Conservation (phyloP, 495 filamentous ascomycete genomes). For the Penicillium pancosmium region DNA sequence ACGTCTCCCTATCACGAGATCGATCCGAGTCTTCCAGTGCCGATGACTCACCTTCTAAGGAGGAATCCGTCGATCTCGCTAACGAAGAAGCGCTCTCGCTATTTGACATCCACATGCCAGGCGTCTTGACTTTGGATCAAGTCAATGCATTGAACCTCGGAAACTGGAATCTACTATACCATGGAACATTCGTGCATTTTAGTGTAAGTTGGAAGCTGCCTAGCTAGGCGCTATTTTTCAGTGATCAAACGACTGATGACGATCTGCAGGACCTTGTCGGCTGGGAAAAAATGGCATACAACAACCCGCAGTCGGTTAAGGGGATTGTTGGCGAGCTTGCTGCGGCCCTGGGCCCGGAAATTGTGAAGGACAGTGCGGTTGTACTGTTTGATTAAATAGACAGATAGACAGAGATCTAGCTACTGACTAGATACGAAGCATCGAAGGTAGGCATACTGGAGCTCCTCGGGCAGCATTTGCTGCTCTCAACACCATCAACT, state of each 20-base stretch:
- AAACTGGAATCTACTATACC: conserved; percentile 51
- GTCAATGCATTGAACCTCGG: conserved; percentile 66
- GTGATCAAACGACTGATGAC: conserved; percentile 30
- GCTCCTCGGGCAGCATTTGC: too few relatives aligned
- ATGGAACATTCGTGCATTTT: conserved; percentile 47
- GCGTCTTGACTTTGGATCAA: conserved; percentile 66
- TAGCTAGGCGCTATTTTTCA: not conserved
- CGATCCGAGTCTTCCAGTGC: conserved; percentile 24
- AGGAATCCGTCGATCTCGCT: conserved; percentile 36
- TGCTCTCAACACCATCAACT: too few relatives aligned
- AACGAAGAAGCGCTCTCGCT: conserved; percentile 57
- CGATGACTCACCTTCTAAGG: conserved; percentile 9
- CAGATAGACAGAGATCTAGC: too few relatives aligned
- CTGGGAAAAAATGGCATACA: conserved; percentile 65
- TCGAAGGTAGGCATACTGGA: too few relatives aligned
- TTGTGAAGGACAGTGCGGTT: conserved; percentile 56
- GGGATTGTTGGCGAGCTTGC: conserved; percentile 74
- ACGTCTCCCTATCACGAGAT: conserved; percentile 67
- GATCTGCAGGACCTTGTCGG: conserved; percentile 56
- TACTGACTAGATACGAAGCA: too few relatives aligned
- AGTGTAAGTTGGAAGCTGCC: conserved; percentile 34
- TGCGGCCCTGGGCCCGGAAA: conserved; percentile 70
- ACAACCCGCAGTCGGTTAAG: conserved; percentile 58
- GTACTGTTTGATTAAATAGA: conserved; percentile 42
- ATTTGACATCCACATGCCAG: conserved; percentile 74